These are phyloP conservation scores for Pseudevernia furfuracea DNA, from an alignment of 495 filamentous ascomycete genomes.

Conservation along the genomic window DNA sequence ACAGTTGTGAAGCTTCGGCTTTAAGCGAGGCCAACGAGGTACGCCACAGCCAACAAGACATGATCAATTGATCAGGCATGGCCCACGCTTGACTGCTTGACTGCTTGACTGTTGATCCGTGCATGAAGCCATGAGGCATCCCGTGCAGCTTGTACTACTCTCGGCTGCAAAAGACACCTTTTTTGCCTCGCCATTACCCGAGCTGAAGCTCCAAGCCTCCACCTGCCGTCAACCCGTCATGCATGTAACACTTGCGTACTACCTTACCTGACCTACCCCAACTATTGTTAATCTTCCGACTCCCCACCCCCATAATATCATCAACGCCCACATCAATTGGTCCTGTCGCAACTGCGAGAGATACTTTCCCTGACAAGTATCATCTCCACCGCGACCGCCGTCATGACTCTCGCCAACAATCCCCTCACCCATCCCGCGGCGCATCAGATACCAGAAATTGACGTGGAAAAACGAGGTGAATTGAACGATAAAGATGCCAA, in stretches of 20 bases:
- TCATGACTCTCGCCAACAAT: not conserved
- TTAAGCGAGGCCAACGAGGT: not conserved
- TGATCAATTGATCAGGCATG: not conserved
- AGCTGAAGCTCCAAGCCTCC: not conserved
- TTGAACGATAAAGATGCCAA: conserved; percentile 3
- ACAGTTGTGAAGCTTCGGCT: not conserved
- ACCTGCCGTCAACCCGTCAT: not conserved
- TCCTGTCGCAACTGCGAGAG: not conserved
- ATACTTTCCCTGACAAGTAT: not conserved
- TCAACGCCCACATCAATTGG: not conserved
- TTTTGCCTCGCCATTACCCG: not conserved
- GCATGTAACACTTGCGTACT: not conserved
- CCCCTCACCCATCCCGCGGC: not conserved
- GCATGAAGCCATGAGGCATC: not conserved
- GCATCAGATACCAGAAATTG: conserved; percentile 9
- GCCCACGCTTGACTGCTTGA: no score
- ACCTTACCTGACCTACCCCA: not conserved
- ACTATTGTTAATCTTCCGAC: not conserved
- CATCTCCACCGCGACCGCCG: not conserved
- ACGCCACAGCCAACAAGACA: not conserved
- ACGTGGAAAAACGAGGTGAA: conserved; percentile 17
- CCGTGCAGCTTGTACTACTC: no score
- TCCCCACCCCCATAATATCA: not conserved
- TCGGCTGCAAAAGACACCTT: not conserved
- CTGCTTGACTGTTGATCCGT: not conserved